Base-by-base conservation (phyloP, 768 basidiomycete genomes). In the Panellus pusillus region DNA sequence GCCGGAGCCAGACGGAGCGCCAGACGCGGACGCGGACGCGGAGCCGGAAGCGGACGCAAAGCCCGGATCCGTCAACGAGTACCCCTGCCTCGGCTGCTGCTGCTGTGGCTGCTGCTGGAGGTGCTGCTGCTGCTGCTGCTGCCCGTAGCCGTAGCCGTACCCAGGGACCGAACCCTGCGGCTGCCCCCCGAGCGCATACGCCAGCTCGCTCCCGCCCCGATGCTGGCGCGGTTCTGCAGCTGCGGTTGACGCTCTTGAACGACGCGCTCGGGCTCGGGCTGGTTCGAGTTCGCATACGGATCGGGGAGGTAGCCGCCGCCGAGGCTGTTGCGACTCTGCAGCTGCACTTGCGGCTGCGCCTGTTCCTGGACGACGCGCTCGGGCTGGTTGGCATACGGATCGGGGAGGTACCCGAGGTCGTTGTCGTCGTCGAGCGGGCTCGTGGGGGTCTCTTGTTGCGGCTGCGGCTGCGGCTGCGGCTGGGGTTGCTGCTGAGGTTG, bases 321-420 rank as follows among this genome's bases (percentile, higher is more conserved):
- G 39, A 13, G 27, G 31, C n/a, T 29, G 46, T 9, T 54, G 27
- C 35, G 40, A 18, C 37, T 36, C 24, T 24, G 27, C 36, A 20
- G 47, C n/a, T n/a, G n/a, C n/a, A n/a, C n/a, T n/a, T n/a, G n/a
- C n/a, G n/a, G n/a, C n/a, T n/a, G n/a, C 15, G 13, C 24, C 31
- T 45, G 40, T 7, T 29, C 18, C 17, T 47, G 40, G 24, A 28
- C 28, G 5, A 28, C 43, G 9, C 8, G 41, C 36, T 44, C n/a
- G 43, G 28, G 52, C 57, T 58, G 57, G 39, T 53, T 58, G 11
- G 55, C 53, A 17, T 58, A 56, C 44, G 53, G 54, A 45, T 62
- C 53, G 45, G 49, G 52, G 27, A 54, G 50, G 40, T 55, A 47
- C 9, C 28, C 51, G 3, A 43, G 52, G 6, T 35, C 20, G 7